These are phyloP conservation scores for Parmales sp. DNA, from an alignment of 108 stramenopile species.

Conservation along the genomic window DNA sequence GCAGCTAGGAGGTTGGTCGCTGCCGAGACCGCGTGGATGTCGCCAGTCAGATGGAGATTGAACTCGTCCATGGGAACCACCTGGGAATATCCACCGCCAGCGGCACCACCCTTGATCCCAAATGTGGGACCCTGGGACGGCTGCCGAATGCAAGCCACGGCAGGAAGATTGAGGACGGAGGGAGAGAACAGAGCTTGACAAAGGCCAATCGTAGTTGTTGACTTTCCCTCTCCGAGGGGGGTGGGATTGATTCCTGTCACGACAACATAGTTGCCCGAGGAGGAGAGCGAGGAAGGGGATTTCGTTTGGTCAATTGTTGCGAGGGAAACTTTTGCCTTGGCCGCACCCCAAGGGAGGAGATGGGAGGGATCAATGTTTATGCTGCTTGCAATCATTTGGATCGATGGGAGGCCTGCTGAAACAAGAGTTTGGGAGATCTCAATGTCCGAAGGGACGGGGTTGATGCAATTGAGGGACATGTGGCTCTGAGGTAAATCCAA, in stretches of 20 bases:
- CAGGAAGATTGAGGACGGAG: conserved; percentile 59
- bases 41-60: conserved; percentile 95
- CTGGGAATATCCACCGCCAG: conserved; percentile 88
- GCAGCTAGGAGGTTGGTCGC: conserved; percentile 91
- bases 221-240: conserved; percentile 97
- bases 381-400: conserved; percentile 24
- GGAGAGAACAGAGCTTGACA: conserved; percentile 82
- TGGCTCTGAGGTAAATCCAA: no score
- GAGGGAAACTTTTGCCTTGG: conserved; percentile 86
- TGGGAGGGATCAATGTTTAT: conserved; percentile 38
- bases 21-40: conserved; percentile 87
- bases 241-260: conserved; percentile 98
- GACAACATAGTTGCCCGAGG: conserved; percentile 90
- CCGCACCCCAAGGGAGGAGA: conserved; percentile 85
- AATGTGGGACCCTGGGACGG: conserved; percentile 94
- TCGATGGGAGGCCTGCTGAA: conserved; percentile 28
- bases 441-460: conserved; percentile 47
- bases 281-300: conserved; percentile 30
- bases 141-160: conserved; percentile 78
- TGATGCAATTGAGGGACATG: conserved; percentile 15
- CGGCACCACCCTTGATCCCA: conserved; percentile 98
- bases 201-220: conserved; percentile 79
- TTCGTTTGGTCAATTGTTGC: conserved; percentile 21
- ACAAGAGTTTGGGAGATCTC: conserved; percentile 43
- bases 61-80: conserved; percentile 52